Conservation (phyloP, 1,139 yeast genomes). For the Saccharomyces hybrid region DNA sequence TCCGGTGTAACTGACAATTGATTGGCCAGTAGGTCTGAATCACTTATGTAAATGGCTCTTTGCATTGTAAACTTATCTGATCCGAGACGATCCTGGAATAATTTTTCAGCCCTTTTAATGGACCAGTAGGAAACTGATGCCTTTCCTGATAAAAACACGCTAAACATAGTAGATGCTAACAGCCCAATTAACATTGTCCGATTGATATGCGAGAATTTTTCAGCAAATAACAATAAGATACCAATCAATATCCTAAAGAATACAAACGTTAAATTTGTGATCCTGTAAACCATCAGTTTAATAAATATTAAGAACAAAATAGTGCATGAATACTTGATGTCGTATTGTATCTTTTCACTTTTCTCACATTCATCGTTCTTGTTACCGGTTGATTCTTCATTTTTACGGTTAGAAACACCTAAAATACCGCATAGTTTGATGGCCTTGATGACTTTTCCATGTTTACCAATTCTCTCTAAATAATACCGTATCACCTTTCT, state of each 20-base stretch:
- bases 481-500: constrained; percentile 25
- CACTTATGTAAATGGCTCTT: constrained; percentile 59
- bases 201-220: constrained; percentile 21
- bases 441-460: constrained; percentile 58
- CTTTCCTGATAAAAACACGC: constrained; percentile 47
- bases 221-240: constrained; percentile 13
- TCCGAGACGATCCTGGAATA: constrained; percentile 37
- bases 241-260: constrained; percentile 18
- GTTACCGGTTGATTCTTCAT: not conserved
- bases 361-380: not conserved
- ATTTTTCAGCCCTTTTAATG: constrained; percentile 44
- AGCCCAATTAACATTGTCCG: constrained; percentile 16
- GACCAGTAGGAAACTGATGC: constrained; percentile 61
- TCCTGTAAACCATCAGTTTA: constrained; percentile 21
- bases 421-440: constrained; percentile 54
- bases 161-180: constrained; percentile 33
- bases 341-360: constrained; percentile 11
- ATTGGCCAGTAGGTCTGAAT: constrained; percentile 45
- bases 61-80: constrained; percentile 44
- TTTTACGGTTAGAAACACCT: constrained; percentile 12
- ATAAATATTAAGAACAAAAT: constrained; percentile 25
- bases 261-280: constrained; percentile 19
- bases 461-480: constrained; percentile 41
- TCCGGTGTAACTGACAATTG: constrained; percentile 21
- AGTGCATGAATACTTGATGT: constrained; percentile 19